Base-by-base conservation (phyloP, 345 rosid species). In the Angophora floribunda region DNA sequence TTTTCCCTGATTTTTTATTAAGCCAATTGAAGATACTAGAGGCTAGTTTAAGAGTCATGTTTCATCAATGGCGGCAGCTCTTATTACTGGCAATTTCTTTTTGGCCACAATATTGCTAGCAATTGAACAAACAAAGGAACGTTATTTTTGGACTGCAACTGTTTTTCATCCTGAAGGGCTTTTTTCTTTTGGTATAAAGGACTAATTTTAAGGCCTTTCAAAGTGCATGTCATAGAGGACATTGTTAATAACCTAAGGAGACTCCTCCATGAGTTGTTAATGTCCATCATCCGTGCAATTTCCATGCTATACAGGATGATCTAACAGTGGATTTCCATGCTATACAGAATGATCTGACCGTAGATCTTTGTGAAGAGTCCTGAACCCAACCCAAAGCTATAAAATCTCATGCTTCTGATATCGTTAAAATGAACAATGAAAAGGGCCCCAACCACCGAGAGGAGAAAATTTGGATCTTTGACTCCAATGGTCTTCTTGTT, bases 21-120 rank as follows among this genome's bases (percentile, higher is more conserved):
- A 67, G 3, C 79, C 44, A 67, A 0, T 67, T 0, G 1, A 30
- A 0, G 44, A 67, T 32, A 67, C 0, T 30, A 67, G 44, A 67
- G 0, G 79, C 1, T 0, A 15, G 79, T 16, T 44, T 67, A 67
- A 8, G 61, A 30, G 44, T 67, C 0, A 15, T 30, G 79, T 67
- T 2, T 67, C 45, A 0, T 30, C 79, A 8, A 0, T 16, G 0
- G 79, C 22, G 0, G 79, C 79, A 67, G 79, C 22, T 67, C 79
- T 67, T 67, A 2, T 67, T 67, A 36, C 82, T 70, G 47, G 2
- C 82, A 36, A 70, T 19, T 70, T 0, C 19, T 36, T 11, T 32
- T 36, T 0, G 80, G 2, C 13, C 47, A 17, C 0, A 9, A 8
- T 36, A 17, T 17, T 9, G 4, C 2, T 70, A 13, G 47, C 0